phyloP scores from a whole-genome alignment of 345 rosid species.

The Excoecaria agallocha region DNA sequence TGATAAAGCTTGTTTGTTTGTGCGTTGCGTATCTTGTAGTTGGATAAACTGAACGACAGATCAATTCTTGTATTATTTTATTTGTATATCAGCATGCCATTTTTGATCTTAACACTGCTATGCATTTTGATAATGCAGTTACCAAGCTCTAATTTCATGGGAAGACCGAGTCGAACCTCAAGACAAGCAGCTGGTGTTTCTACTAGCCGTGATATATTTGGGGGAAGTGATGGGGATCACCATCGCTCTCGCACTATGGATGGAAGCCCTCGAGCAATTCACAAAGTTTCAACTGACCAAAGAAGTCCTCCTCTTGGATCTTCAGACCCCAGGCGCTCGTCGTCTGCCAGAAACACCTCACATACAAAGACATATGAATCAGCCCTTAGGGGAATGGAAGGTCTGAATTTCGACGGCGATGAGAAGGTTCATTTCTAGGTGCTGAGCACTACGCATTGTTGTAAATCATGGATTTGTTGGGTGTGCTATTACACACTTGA shows the following conservation, averaged over 20 bases:
- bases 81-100: neutral
- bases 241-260: conserved; percentile 50
- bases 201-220: conserved; percentile 56
- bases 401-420: conserved; percentile 54
- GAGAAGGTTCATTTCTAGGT: conserved; percentile 48
- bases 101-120: conserved; percentile 12
- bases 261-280: conserved; percentile 49
- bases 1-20: neutral
- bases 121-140: conserved; percentile 38
- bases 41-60: neutral
- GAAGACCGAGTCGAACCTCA: conserved; percentile 61
- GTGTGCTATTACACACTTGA: conserved; percentile 21
- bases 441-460: conserved; percentile 19
- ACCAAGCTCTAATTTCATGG: conserved; percentile 53
- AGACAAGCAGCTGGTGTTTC: conserved; percentile 54
- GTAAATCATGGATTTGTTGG: conserved; percentile 37
- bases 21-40: neutral
- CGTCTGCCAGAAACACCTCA: conserved; percentile 47
- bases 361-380: conserved; percentile 56
- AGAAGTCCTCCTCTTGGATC: conserved; percentile 56
- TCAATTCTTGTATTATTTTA: too few relatives aligned
- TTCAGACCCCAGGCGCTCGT: conserved; percentile 56
- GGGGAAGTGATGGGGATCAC: conserved; percentile 56
- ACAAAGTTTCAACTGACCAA: conserved; percentile 47
- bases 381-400: conserved; percentile 62